Evolutionary conservation across 2,329 filamentous ascomycete species (phyloP), one percentile per base, ranked within the genome.

Genomic region (Lachnellula cervina): DNA sequence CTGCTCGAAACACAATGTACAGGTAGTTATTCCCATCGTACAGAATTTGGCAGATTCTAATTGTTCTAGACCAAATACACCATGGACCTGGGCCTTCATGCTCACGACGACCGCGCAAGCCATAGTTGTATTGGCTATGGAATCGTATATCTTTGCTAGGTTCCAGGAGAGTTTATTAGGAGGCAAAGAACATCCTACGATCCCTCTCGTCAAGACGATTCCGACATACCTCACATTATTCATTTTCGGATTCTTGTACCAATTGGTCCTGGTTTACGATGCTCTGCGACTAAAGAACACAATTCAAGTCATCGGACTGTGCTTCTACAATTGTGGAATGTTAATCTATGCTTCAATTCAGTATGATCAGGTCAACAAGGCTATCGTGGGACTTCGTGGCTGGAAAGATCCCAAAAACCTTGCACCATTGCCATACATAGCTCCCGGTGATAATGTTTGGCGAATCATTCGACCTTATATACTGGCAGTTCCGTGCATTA

Each of bases 191-290:
- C 74, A 77, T 49, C 77, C 75, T 71, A 83, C 61, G 35, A 72
- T 75, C 52, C 78, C 83, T 13, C 80, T 83, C 59, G 77, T 79
- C 64, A 81, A 80, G 69, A 86, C 92, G 0, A 96, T 99, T 61
- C 93, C 94, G 25, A 97, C 93, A 38, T 97, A 97, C 74, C 80
- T 99, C 56, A 90, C 93, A 23, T 83, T 99, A 47, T 96, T 97
- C 77, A 96, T 97, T 71, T 97, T 99, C 72, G 94, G 90, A 59
- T 97, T 96, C 75, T 73, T 99, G 56, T 99, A 97, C 75, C 86
- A 96, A 69, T 76, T 97, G 34, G 76, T 95, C 28, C 79, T 99
- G 52, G 89, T 94, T 13, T 97, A 91, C 81, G 94, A 99, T 76
- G 94, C 93, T 16, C 79, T 99, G 56, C 86, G 91, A 60, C 79